Evolutionary conservation across 805 yeast genomes (phyloP), one percentile per base, ranked within the genome.

Genomic region (Candida germanica): DNA sequence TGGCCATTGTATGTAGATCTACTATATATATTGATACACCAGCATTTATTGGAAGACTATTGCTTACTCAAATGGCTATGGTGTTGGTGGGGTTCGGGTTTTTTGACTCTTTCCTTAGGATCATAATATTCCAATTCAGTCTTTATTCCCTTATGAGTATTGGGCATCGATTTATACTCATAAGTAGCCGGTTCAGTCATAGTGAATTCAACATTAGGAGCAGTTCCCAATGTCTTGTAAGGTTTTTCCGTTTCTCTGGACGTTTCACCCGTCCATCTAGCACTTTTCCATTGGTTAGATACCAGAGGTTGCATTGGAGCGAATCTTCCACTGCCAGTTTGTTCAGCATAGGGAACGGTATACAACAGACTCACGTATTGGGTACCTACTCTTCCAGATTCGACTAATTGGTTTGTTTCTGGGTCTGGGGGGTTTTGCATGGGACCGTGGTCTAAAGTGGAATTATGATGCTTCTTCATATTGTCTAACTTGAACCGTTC

Each of bases 231-330:
- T 5, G 23, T 13, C 18, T 39, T 39, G 26, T 32, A 30, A 3
- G 28, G 29, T 2, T 30, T 19, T 13, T 17, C 3, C 5, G 36
- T 24, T 3, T 23, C 6, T 25, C 23, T 12, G 16, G n/a, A 6
- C 12, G 9, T 7, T 6, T 20, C 10, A 9, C 24, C 19, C 12
- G 12, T 20, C 43, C 44, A 40, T 10, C 40, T 18, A 5, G 22
- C 25, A 7, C 30, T 26, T 13, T 40, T 35, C 42, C 40, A 37
- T 7, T 14, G n/a, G 7, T 3, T 22, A 3, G 22, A 17, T 2
- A 45, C 40, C 7, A 33, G 16, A 5, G 31, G 36, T 21, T 35
- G 41, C 49, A 45, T 45, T 4, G 49, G 49, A 8, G 49, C 49
- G 24, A 39, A 45, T 22, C 42, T 35, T 3, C 29, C 35, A 7